phyloP scores from a whole-genome alignment of 768 basidiomycete species.

The Tulasnella sp. region DNA sequence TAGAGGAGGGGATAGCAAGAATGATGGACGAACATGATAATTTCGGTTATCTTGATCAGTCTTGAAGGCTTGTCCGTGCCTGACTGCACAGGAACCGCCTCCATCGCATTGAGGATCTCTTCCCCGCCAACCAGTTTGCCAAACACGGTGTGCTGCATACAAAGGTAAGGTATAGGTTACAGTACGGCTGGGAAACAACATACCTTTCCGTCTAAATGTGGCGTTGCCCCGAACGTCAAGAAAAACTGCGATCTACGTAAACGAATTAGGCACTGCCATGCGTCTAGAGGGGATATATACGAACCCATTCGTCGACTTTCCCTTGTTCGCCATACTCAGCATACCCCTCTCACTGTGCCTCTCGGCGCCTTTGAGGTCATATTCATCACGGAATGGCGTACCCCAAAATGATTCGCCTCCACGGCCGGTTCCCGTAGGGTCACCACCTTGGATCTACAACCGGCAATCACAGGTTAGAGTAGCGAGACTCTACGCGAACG shows the following conservation, averaged over 20 bases:
- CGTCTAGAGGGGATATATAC: slow-evolving; percentile 24
- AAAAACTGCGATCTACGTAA: slow-evolving; percentile 75
- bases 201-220: slow-evolving; percentile 72
- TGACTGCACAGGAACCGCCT: slow-evolving; percentile 65
- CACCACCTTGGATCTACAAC: slow-evolving; percentile 85
- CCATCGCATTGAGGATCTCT: slow-evolving; percentile 73
- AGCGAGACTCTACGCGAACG: background rate
- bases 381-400: slow-evolving; percentile 90
- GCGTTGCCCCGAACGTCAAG: slow-evolving; percentile 70
- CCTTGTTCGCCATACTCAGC: slow-evolving; percentile 93
- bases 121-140: slow-evolving; percentile 95
- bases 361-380: slow-evolving; percentile 74
- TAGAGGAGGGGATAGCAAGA: background rate
- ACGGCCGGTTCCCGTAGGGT: slow-evolving; percentile 89
- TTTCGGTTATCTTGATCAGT: slow-evolving; percentile 70
- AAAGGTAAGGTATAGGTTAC: background rate
- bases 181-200: background rate
- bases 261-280: slow-evolving; percentile 1
- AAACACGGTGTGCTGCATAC: slow-evolving; percentile 66
- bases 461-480: slow-evolving; percentile 5
- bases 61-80: slow-evolving; percentile 82
- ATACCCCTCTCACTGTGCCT: slow-evolving; percentile 77
- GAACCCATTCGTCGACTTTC: slow-evolving; percentile 73
- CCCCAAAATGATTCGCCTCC: slow-evolving; percentile 94
- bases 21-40: slow-evolving; percentile 56